These are phyloP conservation scores for Xylaria sp. DNA, from an alignment of 2,329 filamentous ascomycete genomes.

Conservation along the genomic window DNA sequence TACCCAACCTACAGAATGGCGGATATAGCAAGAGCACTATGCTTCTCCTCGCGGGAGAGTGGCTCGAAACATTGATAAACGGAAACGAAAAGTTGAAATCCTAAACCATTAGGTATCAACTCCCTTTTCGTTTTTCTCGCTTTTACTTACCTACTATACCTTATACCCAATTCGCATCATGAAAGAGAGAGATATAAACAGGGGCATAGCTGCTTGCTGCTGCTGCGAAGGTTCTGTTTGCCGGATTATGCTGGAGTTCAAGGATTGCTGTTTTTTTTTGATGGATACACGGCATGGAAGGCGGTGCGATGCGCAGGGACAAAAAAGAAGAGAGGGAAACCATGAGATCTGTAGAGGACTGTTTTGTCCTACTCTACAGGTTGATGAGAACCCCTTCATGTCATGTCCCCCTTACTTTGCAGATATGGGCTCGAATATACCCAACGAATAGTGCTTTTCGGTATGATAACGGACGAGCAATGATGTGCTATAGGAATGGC, in stretches of 20 bases:
- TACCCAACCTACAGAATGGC: slow-evolving; percentile 67
- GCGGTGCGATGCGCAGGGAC: background rate
- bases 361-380: no score
- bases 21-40: slow-evolving; percentile 80
- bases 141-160: background rate
- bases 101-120: background rate
- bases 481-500: no score
- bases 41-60: slow-evolving; percentile 69
- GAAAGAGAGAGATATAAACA: background rate
- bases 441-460: no score
- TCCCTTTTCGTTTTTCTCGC: background rate
- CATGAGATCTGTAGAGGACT: no score
- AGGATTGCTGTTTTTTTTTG: background rate
- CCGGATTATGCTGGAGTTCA: slow-evolving; percentile 10
- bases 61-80: slow-evolving; percentile 65
- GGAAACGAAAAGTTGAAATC: slow-evolving; percentile 59
- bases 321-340: background rate
- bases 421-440: no score
- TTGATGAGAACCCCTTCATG: no score
- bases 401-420: no score
- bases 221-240: background rate
- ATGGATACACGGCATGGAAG: slow-evolving; percentile 1
- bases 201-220: no score
- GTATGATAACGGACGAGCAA: no score
- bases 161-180: background rate